phyloP scores from a whole-genome alignment of 1,284 basidiomycete genomes.

The Farysia itapuensis region DNA sequence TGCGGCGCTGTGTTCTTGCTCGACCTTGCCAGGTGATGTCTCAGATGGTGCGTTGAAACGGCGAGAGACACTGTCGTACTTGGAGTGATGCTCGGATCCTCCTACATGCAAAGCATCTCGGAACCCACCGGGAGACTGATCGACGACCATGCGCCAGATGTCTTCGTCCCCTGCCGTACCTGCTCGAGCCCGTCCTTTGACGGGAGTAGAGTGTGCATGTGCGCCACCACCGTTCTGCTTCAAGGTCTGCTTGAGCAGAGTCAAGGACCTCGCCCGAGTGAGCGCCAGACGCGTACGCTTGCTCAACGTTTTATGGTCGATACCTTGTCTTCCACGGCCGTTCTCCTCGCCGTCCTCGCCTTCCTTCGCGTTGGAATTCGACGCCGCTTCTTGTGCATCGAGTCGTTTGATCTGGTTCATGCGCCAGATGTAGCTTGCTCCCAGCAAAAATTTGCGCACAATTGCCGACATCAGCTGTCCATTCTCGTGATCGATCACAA shows the following conservation, averaged over 20 bases:
- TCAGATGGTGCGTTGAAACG: conserved; percentile 17
- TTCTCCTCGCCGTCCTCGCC: not conserved
- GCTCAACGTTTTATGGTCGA: conserved; percentile 1
- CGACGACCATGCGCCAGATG: conserved; percentile 36
- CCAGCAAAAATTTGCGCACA: conserved; percentile 81
- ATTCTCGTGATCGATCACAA: conserved; percentile 80
- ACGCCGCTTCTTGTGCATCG: conserved; percentile 2
- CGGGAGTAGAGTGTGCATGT: conserved; percentile 3
- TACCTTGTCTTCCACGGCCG: too few relatives aligned
- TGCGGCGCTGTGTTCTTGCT: not conserved
- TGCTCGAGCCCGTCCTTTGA: conserved; percentile 2
- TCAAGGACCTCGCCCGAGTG: conserved; percentile 15
- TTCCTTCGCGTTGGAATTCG: not conserved
- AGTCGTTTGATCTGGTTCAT: conserved; percentile 35
- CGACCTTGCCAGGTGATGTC: not conserved
- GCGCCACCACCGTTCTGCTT: conserved; percentile 2
- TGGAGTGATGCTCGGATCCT: conserved; percentile 44
- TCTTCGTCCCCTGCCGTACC: conserved; percentile 3
- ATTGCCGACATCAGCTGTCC: conserved; percentile 79
- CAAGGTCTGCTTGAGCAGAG: conserved; percentile 16
- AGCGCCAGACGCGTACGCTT: conserved; percentile 18
- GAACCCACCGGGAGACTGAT: conserved; percentile 38
- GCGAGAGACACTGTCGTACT: conserved; percentile 34
- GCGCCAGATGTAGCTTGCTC: conserved; percentile 59
- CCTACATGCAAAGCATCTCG: conserved; percentile 47